A percentile compares a stretch with the other conserved stretches of the same genome.
These are phyloP conservation scores for Talaromyces trachyspermus DNA, from an alignment of 495 filamentous ascomycete genomes.

Conservation along the genomic window DNA sequence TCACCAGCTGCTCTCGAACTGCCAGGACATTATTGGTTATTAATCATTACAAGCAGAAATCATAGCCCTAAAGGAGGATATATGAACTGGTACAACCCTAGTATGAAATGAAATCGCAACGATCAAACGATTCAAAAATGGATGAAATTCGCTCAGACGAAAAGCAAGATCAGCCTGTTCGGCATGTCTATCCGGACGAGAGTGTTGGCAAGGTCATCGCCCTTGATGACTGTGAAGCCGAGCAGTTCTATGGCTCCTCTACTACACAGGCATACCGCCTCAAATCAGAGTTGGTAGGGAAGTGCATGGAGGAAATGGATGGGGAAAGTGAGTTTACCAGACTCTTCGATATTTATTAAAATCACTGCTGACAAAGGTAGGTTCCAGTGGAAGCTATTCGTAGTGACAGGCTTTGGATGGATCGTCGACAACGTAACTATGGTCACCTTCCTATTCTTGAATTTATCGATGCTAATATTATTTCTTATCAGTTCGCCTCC, in stretches of 20 bases:
- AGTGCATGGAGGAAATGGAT: constrained; percentile 26
- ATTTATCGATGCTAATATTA: background rate
- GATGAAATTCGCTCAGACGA: no score
- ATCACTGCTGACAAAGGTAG: constrained; percentile 9
- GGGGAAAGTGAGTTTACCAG: constrained; percentile 20
- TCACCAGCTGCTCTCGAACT: no score
- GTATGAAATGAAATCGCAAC: background rate
- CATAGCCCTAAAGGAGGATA: background rate
- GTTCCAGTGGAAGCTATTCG: constrained; percentile 29
- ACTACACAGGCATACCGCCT: constrained; percentile 26
- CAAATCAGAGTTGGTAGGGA: constrained; percentile 26
- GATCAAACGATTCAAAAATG: background rate
- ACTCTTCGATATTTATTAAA: background rate
- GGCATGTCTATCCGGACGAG: background rate
- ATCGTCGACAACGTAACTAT: constrained; percentile 25
- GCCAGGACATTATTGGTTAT: no score
- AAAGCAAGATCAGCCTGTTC: no score
- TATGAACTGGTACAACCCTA: background rate
- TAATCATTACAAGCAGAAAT: no score
- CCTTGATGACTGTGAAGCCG: constrained; percentile 16
- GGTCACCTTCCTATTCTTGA: background rate
- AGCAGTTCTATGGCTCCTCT: constrained; percentile 26
- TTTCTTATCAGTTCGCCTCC: constrained; percentile 19
- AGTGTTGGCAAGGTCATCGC: background rate
- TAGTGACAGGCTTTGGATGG: constrained; percentile 29